Evolutionary conservation across 2,329 filamentous ascomycete species (phyloP), one percentile per base, ranked within the genome.

Genomic region (Fusarium redolens): DNA sequence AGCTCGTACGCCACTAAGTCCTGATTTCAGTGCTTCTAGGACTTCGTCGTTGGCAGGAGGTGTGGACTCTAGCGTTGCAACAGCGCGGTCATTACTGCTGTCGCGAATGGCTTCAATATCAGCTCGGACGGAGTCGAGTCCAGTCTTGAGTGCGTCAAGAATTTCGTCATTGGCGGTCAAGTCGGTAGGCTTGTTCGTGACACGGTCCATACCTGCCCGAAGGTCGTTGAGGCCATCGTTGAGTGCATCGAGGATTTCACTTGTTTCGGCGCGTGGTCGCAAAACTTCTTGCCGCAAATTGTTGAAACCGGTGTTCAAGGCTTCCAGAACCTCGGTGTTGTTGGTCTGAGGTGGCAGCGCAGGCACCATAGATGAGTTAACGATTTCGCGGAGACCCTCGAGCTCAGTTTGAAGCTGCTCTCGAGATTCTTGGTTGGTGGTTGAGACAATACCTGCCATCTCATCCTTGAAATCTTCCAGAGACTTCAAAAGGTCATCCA

Each of bases 141-240:
- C 95, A n/a, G 91, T 88, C 79, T 93, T 97, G 62, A 98, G 87
- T 0, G 93, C 94, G 67, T 97, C 93, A 2, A 98, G 86, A 58
- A 98, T 95, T 81, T 98, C 95, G 72, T 97, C 93, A 67, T 93
- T 96, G 64, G 94, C 91, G 1, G 92, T 95, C 81, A 96, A 88
- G 76, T 97, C 95, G 1, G 90, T 85, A 9, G 95, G 93, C 82
- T 94, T 96, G 79, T 96, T 91, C 28, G 90, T 86, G 20, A 96
- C 87, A 78, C 86, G 88, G 65, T 97, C 95, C 64, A 98, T 92
- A 69, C 94, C 92, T 33, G 87, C 86, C 31, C 93, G 91, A 13
- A 98, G 86, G 52, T 92, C 91, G 69, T 93, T 91, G 11, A 98
- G 87, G 4, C 95, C 95, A 80, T 98, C 95, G 66, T 97, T 95